phyloP scores from a whole-genome alignment of 192 early-diverging fungal species.

The Coemansia sp. region DNA sequence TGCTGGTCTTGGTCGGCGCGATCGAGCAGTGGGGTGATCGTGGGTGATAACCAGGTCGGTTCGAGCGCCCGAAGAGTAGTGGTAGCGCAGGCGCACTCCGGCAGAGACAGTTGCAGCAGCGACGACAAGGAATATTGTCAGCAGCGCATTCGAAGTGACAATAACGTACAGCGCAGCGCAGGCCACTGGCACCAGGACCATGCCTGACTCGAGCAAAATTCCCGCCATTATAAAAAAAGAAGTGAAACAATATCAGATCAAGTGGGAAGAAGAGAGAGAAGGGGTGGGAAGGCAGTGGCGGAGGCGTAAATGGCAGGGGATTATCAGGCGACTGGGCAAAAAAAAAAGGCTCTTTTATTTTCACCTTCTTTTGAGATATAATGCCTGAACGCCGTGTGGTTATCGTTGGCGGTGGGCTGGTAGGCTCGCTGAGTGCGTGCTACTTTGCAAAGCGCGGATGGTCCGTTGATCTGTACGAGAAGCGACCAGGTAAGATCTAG shows the following conservation, averaged over 20 bases:
- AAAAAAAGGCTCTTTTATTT: no score
- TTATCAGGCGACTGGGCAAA: no score
- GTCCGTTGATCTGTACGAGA: conserved; percentile 83
- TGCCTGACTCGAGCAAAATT: conserved; percentile 45
- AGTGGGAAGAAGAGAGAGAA: no score
- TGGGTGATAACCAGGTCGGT: conserved; percentile 26
- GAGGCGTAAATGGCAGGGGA: no score
- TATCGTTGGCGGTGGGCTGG: conserved; percentile 92
- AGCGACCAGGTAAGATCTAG: conserved; percentile 56
- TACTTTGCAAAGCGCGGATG: conserved; percentile 92
- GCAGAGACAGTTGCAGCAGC: neutral
- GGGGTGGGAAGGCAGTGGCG: no score
- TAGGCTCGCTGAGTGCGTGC: conserved; percentile 82
- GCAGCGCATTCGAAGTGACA: conserved; percentile 36
- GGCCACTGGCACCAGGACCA: conserved; percentile 49
- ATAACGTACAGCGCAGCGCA: conserved; percentile 41
- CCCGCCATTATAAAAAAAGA: conserved; percentile 27
- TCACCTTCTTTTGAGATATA: neutral
- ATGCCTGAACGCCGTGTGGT: conserved; percentile 39
- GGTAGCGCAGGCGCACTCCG: conserved; percentile 36
- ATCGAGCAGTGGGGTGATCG: neutral
- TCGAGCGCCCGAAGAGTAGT: conserved; percentile 44
- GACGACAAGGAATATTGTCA: conserved; percentile 13
- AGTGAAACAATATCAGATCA: no score
- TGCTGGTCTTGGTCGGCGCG: neutral